phyloP scores from a whole-genome alignment of 805 yeast genomes.

The Candida boidinii region DNA sequence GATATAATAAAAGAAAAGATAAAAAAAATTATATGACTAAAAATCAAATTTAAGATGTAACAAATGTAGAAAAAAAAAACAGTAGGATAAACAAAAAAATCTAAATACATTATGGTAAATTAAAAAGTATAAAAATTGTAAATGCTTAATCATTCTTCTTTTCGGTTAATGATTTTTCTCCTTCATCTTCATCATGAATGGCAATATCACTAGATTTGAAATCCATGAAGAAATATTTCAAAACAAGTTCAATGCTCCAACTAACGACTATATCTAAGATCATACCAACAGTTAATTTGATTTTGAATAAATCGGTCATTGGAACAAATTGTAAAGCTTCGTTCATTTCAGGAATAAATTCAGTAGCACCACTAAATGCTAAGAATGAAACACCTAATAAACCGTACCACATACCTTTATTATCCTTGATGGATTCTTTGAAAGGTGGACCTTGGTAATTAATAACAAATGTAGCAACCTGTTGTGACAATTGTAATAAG shows the following conservation, averaged over 20 bases:
- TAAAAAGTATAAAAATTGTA: too few relatives aligned
- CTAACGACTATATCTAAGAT: slow-evolving; percentile 68
- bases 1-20: too few relatives aligned
- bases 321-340: slow-evolving; percentile 88
- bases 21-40: neutral
- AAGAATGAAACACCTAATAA: slow-evolving; percentile 82
- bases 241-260: slow-evolving; percentile 68
- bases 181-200: slow-evolving; percentile 20
- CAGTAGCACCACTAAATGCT: slow-evolving; percentile 89
- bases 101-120: too few relatives aligned
- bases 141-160: too few relatives aligned
- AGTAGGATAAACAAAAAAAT: too few relatives aligned
- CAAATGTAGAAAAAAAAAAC: too few relatives aligned
- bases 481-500: slow-evolving; percentile 89
- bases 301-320: slow-evolving; percentile 67
- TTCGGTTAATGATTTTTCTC: neutral
- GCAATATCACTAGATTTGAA: slow-evolving; percentile 92
- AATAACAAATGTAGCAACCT: slow-evolving; percentile 95
- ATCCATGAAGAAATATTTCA: slow-evolving; percentile 84
- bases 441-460: slow-evolving; percentile 97
- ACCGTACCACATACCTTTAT: slow-evolving; percentile 96
- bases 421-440: slow-evolving; percentile 81
- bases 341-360: slow-evolving; percentile 88
- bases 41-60: too few relatives aligned
- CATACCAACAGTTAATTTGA: slow-evolving; percentile 66